A percentile compares a stretch with the other conserved stretches of the same genome.
phyloP scores from a whole-genome alignment of 257 asterid species.

The Capsicum baccatum region DNA sequence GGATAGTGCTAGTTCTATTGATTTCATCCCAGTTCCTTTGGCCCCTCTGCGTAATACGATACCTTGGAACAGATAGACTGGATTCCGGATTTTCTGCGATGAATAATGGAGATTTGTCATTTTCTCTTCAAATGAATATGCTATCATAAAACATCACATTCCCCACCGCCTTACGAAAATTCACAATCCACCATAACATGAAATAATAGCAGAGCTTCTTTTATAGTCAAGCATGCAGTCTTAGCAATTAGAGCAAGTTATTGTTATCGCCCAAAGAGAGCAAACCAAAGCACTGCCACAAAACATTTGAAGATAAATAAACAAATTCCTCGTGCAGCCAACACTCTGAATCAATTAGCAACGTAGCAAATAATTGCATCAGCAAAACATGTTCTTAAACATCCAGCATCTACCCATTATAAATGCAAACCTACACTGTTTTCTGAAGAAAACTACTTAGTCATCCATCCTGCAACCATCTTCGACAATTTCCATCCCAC shows the following conservation, averaged over 20 bases:
- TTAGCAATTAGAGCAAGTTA: neutral
- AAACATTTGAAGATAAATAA: slow-evolving; percentile 15
- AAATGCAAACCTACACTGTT: neutral
- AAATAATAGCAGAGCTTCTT: slow-evolving; percentile 5
- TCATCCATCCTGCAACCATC: slow-evolving; percentile 20
- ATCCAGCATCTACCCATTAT: neutral
- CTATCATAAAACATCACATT: slow-evolving; percentile 19
- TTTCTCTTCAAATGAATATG: slow-evolving; percentile 12
- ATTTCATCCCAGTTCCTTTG: slow-evolving; percentile 99
- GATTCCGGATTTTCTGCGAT: slow-evolving; percentile 82
- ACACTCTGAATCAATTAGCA: neutral
- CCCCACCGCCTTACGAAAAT: neutral
- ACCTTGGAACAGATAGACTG: slow-evolving; percentile 98
- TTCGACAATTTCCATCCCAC: neutral
- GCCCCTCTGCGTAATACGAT: slow-evolving; percentile 98
- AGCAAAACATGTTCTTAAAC: neutral
- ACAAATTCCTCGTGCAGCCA: neutral
- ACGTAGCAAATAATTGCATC: neutral
- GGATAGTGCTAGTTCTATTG: slow-evolving; percentile 96
- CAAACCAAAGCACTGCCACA: slow-evolving; percentile 3
- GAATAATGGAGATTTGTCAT: slow-evolving; percentile 23
- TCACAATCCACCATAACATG: neutral
- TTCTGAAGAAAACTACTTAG: neutral
- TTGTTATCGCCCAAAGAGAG: neutral
- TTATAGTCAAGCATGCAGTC: neutral